Evolutionary conservation across 495 filamentous ascomycete genomes (phyloP).

Genomic region (Daldinia grandis): DNA sequence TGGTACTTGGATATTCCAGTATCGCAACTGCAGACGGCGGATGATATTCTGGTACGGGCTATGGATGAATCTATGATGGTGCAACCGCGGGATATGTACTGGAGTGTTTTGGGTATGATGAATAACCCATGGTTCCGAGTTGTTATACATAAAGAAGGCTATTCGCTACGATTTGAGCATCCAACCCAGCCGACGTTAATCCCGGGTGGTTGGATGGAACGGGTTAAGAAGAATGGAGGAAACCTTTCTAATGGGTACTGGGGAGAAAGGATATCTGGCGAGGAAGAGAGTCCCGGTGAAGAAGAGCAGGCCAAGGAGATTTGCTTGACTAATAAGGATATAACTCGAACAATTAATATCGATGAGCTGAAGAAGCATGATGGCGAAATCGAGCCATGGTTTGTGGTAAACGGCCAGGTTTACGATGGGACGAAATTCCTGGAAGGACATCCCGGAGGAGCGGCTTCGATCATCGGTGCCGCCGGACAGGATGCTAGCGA

Average conservation of each 20-base stretch:
- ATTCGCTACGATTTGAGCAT: conserved; percentile 82
- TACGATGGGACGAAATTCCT: conserved; percentile 90
- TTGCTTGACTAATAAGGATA: conserved; percentile 78
- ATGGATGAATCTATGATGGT: conserved; percentile 93
- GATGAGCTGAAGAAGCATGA: conserved; percentile 79
- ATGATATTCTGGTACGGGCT: conserved; percentile 82
- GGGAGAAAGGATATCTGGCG: conserved; percentile 77
- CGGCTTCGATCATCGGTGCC: conserved; percentile 83
- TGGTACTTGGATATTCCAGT: conserved; percentile 82
- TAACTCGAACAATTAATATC: conserved; percentile 69
- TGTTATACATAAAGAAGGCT: conserved; percentile 74
- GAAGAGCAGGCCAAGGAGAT: conserved; percentile 67
- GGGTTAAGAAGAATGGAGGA: conserved; percentile 87
- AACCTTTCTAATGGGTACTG: conserved; percentile 84
- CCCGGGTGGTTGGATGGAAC: conserved; percentile 94
- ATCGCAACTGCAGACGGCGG: conserved; percentile 65
- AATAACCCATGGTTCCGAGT: conserved; percentile 96
- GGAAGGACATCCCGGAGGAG: conserved; percentile 88
- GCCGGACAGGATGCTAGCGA: conserved; percentile 89
- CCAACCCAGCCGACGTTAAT: conserved; percentile 84
- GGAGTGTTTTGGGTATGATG: conserved; percentile 98
- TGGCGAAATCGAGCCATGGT: conserved; percentile 78
- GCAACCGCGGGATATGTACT: conserved; percentile 95
- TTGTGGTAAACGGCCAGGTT: conserved; percentile 90
- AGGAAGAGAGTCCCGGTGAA: conserved; percentile 53